Base-by-base conservation (phyloP, 2,329 filamentous ascomycete genomes). In the Endoconidiophora polonica region DNA sequence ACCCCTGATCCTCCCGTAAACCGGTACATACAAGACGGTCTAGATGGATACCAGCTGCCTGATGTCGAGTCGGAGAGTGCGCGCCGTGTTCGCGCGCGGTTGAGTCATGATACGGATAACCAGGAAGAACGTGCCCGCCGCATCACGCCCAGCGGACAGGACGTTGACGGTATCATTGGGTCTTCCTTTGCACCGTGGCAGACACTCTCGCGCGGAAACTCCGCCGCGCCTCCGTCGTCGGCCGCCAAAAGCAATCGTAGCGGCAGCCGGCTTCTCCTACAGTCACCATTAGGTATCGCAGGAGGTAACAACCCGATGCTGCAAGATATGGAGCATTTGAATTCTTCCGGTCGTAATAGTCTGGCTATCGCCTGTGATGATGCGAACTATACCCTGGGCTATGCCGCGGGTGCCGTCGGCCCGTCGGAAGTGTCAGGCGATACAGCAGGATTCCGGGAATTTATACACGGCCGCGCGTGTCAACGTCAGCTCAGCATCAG, bases 131-230 rank as follows among this genome's bases (percentile, higher is more conserved):
- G 44, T 6, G 49, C 51, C 20, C 51, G 51, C 18, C 51, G 51
- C 12, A 41, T 41, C n/a, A 81, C 75, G 1, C 74, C 70, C 0
- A 33, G 6, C 29, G 29, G 29, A 10, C 71, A 75, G 0, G 73
- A 76, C 5, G 71, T 91, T 48, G 75, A 77, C 3, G 83, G 93
- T 52, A 74, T 80, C 48, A 73, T 74, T 43, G 72, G 70, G 1
- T 72, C 69, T 2, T 69, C 68, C 14, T 61, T 72, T 50, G 63
- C 70, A 58, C 73, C 73, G 3, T 76, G 73, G 73, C 73, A 71
- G 54, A 29, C 26, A 33, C 29, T 7, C 29, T 33, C 29, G 12
- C 69, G 68, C 2, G 55, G 59, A 9, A 65, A 63, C 2, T 75
- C 71, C 0, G 59, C 62, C 2, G 60, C 69, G 1, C 26, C 26